These are phyloP conservation scores for Lactuca sativa DNA, from an alignment of 129 eudicot species.

Conservation along the genomic window DNA sequence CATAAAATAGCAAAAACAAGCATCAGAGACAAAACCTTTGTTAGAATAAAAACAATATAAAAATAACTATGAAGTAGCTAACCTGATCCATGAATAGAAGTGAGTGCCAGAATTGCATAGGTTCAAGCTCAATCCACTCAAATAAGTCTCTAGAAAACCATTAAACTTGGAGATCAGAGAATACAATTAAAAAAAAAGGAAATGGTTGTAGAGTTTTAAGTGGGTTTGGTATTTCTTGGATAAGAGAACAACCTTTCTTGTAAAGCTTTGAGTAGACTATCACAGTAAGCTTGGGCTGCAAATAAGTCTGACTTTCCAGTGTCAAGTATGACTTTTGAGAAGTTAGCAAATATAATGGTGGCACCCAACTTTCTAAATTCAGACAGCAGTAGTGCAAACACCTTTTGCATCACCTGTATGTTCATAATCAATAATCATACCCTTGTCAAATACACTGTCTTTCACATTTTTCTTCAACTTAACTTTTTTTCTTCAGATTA, in stretches of 20 bases:
- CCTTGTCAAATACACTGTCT: not conserved
- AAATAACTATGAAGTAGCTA: slow-evolving; percentile 11
- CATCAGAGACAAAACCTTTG: not conserved
- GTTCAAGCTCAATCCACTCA: slow-evolving; percentile 98
- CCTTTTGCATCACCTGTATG: slow-evolving; percentile 88
- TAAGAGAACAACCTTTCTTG: slow-evolving; percentile 60
- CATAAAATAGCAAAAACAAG: not conserved
- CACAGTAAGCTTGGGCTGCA: slow-evolving; percentile 93
- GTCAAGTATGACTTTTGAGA: slow-evolving; percentile 74
- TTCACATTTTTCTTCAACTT: not conserved
- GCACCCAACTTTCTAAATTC: slow-evolving; percentile 95
- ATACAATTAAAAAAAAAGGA: not conserved
- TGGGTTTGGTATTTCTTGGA: slow-evolving; percentile 11
- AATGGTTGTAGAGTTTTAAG: not conserved
- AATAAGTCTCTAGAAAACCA: slow-evolving; percentile 62
- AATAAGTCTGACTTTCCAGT: slow-evolving; percentile 85
- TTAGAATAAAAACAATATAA: too few relatives aligned
- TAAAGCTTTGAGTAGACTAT: slow-evolving; percentile 67
- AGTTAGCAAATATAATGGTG: slow-evolving; percentile 73
- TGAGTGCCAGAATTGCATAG: slow-evolving; percentile 89
- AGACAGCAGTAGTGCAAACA: slow-evolving; percentile 77
- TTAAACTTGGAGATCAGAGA: slow-evolving; percentile 12
- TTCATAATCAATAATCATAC: not conserved
- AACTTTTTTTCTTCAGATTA: not conserved
- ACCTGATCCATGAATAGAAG: slow-evolving; percentile 98